phyloP scores from a whole-genome alignment of 148 eudicot species.

The Polygonum maritimum region DNA sequence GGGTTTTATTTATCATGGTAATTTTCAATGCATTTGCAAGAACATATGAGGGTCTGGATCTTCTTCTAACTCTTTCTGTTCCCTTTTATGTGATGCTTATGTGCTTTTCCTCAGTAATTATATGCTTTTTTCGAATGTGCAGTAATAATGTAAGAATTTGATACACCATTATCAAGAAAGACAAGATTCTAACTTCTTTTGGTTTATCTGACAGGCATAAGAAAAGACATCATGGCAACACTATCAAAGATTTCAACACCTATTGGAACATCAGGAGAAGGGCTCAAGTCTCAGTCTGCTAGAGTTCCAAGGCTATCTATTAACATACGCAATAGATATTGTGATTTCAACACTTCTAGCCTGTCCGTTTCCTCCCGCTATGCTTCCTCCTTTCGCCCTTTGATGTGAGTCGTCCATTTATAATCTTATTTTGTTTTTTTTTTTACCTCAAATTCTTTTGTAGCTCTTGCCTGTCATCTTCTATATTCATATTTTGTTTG shows the following conservation, averaged over 20 bases:
- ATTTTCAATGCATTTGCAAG: background rate
- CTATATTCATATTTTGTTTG: background rate
- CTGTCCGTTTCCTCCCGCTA: background rate
- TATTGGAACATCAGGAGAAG: conserved; percentile 2
- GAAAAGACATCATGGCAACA: background rate
- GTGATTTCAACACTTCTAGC: conserved; percentile 1
- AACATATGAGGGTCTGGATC: background rate
- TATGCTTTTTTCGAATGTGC: background rate
- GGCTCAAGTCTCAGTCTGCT: background rate
- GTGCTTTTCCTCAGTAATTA: background rate
- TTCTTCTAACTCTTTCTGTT: background rate
- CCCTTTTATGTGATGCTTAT: background rate
- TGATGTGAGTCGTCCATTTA: background rate
- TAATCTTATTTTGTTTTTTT: background rate
- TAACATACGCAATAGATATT: background rate
- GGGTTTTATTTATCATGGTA: no score
- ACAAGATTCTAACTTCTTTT: background rate
- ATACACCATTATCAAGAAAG: background rate
- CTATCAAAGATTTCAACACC: background rate
- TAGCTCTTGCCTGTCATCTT: background rate
- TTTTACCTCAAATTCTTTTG: background rate
- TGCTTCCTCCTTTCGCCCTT: conserved; percentile 1
- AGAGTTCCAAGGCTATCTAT: background rate
- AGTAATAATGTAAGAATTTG: background rate
- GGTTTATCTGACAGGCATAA: background rate